Evolutionary conservation across 1,284 basidiomycete species (phyloP), one percentile per base, ranked within the genome.

Genomic region (Earliella scabrosa): DNA sequence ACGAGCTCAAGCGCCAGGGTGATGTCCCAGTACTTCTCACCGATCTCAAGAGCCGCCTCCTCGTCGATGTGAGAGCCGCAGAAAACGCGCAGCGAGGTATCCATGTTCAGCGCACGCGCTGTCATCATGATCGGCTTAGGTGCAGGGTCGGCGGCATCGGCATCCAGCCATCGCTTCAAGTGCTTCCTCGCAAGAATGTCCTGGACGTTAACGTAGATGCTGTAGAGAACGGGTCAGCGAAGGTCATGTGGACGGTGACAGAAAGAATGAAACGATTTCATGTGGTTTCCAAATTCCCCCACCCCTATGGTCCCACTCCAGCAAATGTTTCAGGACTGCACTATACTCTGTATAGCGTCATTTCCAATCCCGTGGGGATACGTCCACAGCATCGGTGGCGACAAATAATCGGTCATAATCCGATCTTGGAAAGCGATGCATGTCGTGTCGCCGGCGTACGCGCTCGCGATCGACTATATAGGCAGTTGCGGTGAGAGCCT

Each of bases 71-170:
- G 93, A 62, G 82, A 78, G 38, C 97, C 97, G 69, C 96, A 93
- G 77, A 99, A 99, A 54, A 98, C 97, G 50, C 88, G 86, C 29
- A 99, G 86, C 11, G 96, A 98, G 3, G 95, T 97, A 64, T 96
- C 92, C 96, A 99, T 98, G 80, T 99, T 99, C 64, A 98, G 80
- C 70, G 92, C 86, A 58, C 97, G 93, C 71, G 94, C 90, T 32
- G 81, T 83, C 85, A 92, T 88, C 95, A 97, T 97, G 79, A 96
- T 92, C 5, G 85, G 76, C 65, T 83, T 77, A 21, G 88, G 78
- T 7, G 78, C 71, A 1, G 80, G 63, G 54, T 81, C 75, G 48
- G 77, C 75, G 29, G 78, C 77, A 24, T 82, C 77, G 1, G 76
- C 75, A n/a, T 75, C 76, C 40, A 92, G 81, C 94, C 94, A 97